phyloP scores from a whole-genome alignment of 208 protist species.

The Leishmania mexicana region DNA sequence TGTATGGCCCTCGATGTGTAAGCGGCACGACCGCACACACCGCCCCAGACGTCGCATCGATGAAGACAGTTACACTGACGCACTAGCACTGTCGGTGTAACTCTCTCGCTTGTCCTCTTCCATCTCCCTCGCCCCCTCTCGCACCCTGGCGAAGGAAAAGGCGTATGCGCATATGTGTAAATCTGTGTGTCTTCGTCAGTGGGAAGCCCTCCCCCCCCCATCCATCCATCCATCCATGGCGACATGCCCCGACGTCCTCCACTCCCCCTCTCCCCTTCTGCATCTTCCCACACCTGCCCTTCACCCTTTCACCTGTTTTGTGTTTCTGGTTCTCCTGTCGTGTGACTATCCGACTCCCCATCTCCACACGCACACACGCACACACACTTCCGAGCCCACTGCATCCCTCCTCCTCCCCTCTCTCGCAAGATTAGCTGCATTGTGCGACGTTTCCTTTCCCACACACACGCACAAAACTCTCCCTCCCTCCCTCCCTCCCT shows the following conservation, averaged over 20 bases:
- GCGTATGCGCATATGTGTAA: neutral
- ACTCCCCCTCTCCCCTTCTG: neutral
- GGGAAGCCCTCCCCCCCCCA: neutral
- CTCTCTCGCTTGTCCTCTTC: constrained; percentile 8
- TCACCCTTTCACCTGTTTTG: neutral
- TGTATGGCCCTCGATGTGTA: neutral
- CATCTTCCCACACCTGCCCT: neutral
- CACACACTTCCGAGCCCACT: no score
- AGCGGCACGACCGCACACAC: no score
- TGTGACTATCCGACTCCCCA: neutral
- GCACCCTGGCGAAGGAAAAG: neutral
- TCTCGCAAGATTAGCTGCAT: neutral
- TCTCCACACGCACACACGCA: neutral
- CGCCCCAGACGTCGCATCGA: neutral
- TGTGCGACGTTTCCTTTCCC: neutral
- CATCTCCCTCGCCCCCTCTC: neutral
- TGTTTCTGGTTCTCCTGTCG: neutral
- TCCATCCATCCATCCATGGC: neutral
- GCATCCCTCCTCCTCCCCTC: neutral
- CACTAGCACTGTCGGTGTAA: neutral
- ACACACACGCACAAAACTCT: neutral
- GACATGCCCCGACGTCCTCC: neutral
- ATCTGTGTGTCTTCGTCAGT: neutral
- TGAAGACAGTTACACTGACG: neutral
- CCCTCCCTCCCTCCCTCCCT: neutral